A percentile compares a stretch with the other conserved stretches of the same genome.
Evolutionary conservation across 305 asterid species (phyloP).

Genomic region (Fraxinus xanthoxyloides): DNA sequence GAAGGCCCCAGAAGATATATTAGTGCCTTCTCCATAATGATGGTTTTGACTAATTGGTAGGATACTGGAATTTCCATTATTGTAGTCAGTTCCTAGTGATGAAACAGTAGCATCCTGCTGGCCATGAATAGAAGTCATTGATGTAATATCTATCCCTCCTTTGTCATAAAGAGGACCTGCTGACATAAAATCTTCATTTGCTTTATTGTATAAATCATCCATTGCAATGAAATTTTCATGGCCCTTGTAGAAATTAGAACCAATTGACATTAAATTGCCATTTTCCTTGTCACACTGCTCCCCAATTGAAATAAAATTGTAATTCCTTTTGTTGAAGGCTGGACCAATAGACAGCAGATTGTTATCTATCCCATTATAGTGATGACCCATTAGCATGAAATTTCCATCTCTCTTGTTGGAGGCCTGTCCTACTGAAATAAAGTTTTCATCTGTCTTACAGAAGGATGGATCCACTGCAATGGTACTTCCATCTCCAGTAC

Average conservation of each 20-base stretch:
- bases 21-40: slow-evolving; percentile 37
- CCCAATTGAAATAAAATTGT: slow-evolving; percentile 20
- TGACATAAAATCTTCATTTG: slow-evolving; percentile 29
- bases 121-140: slow-evolving; percentile 12
- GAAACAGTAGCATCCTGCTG: slow-evolving; percentile 32
- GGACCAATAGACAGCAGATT: slow-evolving; percentile 34
- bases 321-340: slow-evolving; percentile 34
- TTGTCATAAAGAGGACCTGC: slow-evolving; percentile 28
- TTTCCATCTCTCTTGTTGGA: slow-evolving; percentile 36
- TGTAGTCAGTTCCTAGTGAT: slow-evolving; percentile 28
- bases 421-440: slow-evolving; percentile 38
- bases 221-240: slow-evolving; percentile 32
- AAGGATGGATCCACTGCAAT: slow-evolving; percentile 27
- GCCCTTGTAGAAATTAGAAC: slow-evolving; percentile 32
- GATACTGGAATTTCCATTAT: slow-evolving; percentile 35
- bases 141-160: slow-evolving; percentile 24
- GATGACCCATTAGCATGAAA: slow-evolving; percentile 39
- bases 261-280: slow-evolving; percentile 29
- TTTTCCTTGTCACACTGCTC: slow-evolving; percentile 30
- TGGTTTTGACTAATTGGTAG: slow-evolving; percentile 39
- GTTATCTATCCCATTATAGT: slow-evolving; percentile 29
- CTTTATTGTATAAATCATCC: slow-evolving; percentile 35
- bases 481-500: slow-evolving; percentile 27
- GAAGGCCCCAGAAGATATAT: slow-evolving; percentile 42
- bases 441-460: slow-evolving; percentile 27